Evolutionary conservation across 345 rosid genomes (phyloP), one percentile per base, ranked within the genome.

Genomic region (Punica granatum): DNA sequence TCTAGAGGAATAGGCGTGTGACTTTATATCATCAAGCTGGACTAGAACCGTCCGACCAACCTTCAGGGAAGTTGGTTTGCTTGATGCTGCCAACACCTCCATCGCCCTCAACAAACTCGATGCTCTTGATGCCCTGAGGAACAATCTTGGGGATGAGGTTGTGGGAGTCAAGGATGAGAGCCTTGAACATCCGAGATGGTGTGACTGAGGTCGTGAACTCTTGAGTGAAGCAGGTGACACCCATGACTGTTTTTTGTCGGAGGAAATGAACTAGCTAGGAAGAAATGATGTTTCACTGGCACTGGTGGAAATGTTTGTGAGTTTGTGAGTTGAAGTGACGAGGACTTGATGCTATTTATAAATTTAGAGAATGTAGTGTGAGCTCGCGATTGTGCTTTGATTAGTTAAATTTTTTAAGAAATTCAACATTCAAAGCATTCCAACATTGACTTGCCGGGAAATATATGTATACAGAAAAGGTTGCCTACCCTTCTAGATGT

Each of bases 11-110:
- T 37, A 0, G 26, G 33, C n/a, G n/a, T n/a, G n/a, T n/a, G n/a
- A n/a, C n/a, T n/a, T n/a, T n/a, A n/a, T n/a, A n/a, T n/a, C n/a
- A n/a, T n/a, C n/a, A n/a, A n/a, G n/a, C n/a, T n/a, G n/a, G n/a
- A n/a, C n/a, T n/a, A n/a, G n/a, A n/a, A n/a, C n/a, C n/a, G n/a
- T n/a, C n/a, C n/a, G 30, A 41, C 48, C 3, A 39, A 41, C 67
- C 67, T 8, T 41, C 32, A 10, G 36, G 32, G 19, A 64, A 64
- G 67, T 64, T 64, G 1, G 59, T 66, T 15, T 66, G 28, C 41
- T 66, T 66, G 69, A 66, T 66, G 58, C 69, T 66, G 46, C 69
- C 43, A 19, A 48, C 69, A 12, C 69, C 37, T 28, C 69, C 60
- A 37, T 48, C 58, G 30, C 69, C 69, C 31, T 66, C 69, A 16